Percentiles rank a stretch among this genome's conserved stretches.
Evolutionary conservation across 2,329 filamentous ascomycete genomes (phyloP).

Genomic region (Colletotrichum euphorbiae): DNA sequence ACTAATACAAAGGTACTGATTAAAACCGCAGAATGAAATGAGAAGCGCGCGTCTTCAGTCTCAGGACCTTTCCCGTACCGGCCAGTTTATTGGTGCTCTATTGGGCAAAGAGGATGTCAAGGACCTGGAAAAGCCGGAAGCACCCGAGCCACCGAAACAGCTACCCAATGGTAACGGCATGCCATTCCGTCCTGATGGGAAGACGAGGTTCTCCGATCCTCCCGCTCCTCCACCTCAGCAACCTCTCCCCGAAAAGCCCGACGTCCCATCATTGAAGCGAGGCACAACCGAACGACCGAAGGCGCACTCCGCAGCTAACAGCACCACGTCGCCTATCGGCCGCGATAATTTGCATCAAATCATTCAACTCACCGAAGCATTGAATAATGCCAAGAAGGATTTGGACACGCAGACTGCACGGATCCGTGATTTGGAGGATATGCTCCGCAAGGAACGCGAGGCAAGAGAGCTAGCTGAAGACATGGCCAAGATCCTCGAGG

Average conservation of each 20-base stretch:
- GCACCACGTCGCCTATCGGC: slow-evolving; percentile 65
- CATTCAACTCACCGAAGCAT: slow-evolving; percentile 83
- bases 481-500: slow-evolving; percentile 76
- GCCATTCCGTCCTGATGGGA: slow-evolving; percentile 76
- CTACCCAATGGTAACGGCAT: slow-evolving; percentile 64
- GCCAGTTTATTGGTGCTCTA: slow-evolving; percentile 82
- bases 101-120: slow-evolving; percentile 77
- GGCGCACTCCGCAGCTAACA: slow-evolving; percentile 52
- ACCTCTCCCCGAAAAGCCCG: slow-evolving; percentile 92
- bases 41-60: slow-evolving; percentile 89
- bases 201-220: slow-evolving; percentile 90
- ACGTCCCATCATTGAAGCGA: slow-evolving; percentile 79
- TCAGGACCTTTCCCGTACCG: slow-evolving; percentile 84
- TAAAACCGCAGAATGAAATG: slow-evolving; percentile 78
- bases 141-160: slow-evolving; percentile 59
- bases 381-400: slow-evolving; percentile 86
- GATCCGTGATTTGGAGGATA: slow-evolving; percentile 83
- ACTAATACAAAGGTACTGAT: slow-evolving; percentile 42
- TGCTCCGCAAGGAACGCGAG: slow-evolving; percentile 81
- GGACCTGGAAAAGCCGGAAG: slow-evolving; percentile 65
- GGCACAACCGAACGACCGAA: slow-evolving; percentile 81
- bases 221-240: slow-evolving; percentile 94
- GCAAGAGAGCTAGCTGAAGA: slow-evolving; percentile 89
- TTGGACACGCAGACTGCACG: slow-evolving; percentile 84
- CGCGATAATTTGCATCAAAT: slow-evolving; percentile 78